A percentile compares a stretch with the other conserved stretches of the same genome.
Conservation (phyloP, 2,329 filamentous ascomycete genomes). For the Arachnomyces sp. region DNA sequence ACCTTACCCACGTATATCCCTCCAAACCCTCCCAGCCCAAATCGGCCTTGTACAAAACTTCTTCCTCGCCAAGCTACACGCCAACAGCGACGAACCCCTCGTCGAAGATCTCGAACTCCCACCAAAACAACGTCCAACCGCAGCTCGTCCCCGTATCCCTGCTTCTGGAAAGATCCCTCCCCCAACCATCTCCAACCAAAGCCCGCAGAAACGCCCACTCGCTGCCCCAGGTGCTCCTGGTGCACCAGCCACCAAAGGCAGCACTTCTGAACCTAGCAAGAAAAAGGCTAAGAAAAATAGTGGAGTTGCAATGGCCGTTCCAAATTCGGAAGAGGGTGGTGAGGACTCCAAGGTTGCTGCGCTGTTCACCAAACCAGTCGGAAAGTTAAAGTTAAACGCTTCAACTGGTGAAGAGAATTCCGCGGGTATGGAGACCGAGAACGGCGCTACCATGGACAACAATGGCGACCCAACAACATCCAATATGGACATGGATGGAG, state of each 20-base stretch:
- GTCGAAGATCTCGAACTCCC: conserved; percentile 93
- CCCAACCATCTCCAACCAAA: conserved; percentile 24
- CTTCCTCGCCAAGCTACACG: conserved; percentile 80
- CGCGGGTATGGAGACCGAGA: conserved; percentile 8
- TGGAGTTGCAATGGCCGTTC: conserved; percentile 22
- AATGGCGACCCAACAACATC: conserved; percentile 9
- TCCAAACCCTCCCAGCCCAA: conserved; percentile 66
- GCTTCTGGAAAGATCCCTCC: conserved; percentile 39
- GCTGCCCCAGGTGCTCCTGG: conserved; percentile 18
- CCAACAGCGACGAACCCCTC: conserved; percentile 71
- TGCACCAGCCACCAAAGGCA: conserved; percentile 19
- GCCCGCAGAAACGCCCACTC: conserved; percentile 34
- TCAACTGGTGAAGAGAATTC: conserved; percentile 8
- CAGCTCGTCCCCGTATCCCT: conserved; percentile 35
- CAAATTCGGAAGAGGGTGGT: conserved; percentile 15
- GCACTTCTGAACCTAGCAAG: conserved; percentile 30
- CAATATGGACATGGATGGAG: conserved; percentile 9
- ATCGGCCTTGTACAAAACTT: conserved; percentile 86
- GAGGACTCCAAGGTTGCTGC: conserved; percentile 16
- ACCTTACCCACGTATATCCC: conserved; percentile 67
- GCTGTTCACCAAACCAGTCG: conserved; percentile 33
- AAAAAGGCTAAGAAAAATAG: conserved; percentile 37
- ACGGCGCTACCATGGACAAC: conserved; percentile 8
- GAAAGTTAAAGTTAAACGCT: conserved; percentile 43
- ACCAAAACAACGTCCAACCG: conserved; percentile 65